Conservation (phyloP, 176 grass and related monocot genomes). For the Elymus sibiricus region DNA sequence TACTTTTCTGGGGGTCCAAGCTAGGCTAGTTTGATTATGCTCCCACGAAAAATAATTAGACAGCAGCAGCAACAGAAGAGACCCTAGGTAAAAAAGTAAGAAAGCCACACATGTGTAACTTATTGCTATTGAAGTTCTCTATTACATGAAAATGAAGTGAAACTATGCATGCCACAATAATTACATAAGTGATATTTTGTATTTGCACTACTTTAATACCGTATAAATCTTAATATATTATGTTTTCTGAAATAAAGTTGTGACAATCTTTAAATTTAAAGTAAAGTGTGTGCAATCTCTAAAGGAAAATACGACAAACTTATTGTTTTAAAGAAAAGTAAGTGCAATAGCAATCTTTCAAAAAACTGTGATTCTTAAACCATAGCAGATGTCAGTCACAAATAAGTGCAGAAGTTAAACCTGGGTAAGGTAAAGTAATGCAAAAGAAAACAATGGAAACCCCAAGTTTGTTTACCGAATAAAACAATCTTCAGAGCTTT, state of each 20-base stretch:
- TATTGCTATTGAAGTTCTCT: neutral
- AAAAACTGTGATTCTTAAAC: constrained; percentile 1
- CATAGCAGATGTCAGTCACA: neutral
- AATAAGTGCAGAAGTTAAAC: constrained; percentile 19
- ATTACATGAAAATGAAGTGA: neutral
- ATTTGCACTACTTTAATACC: neutral
- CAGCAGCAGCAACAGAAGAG: neutral
- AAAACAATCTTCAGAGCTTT: constrained; percentile 66
- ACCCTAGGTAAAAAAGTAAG: neutral
- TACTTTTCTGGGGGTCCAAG: neutral
- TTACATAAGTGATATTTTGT: neutral
- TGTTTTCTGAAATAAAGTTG: neutral
- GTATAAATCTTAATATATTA: neutral
- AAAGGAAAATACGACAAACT: neutral
- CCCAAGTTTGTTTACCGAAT: constrained; percentile 48
- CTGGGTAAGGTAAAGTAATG: neutral
- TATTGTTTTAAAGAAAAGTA: constrained; percentile 2
- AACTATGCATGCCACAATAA: neutral
- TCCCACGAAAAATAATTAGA: neutral
- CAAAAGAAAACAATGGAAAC: neutral
- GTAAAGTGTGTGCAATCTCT: neutral
- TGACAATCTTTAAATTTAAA: neutral
- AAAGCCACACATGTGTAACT: neutral
- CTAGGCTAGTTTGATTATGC: neutral
- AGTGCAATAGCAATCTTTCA: constrained; percentile 3